Evolutionary conservation across 1,139 yeast genomes (phyloP), one percentile per base, ranked within the genome.

Genomic region (Wickerhamomyces sp.): DNA sequence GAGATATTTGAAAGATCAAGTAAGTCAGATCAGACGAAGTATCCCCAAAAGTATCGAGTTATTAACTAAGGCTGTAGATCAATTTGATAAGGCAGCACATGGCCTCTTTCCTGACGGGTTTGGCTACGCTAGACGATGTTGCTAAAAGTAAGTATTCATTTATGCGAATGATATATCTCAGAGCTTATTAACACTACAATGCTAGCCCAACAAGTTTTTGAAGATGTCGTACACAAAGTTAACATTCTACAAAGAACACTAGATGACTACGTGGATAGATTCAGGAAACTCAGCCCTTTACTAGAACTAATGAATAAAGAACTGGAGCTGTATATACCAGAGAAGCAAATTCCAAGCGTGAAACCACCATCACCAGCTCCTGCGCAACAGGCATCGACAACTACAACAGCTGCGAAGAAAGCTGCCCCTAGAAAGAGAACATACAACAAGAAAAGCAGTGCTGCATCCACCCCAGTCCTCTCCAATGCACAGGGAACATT

Each of bases 1-100:
- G n/a, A 56, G 55, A 28, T 53, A 50, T 5, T 49, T 66, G 21
- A 58, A 58, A 36, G 42, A 54, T 33, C 55, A 49, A 35, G 58
- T 54, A 33, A 36, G 58, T 45, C n/a, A n/a, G n/a, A n/a, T n/a
- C n/a, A n/a, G n/a, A n/a, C n/a, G n/a, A n/a, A n/a, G n/a, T n/a
- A n/a, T n/a, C n/a, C n/a, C n/a, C n/a, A n/a, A n/a, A n/a, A n/a
- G n/a, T n/a, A n/a, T n/a, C n/a, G n/a, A n/a, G n/a, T n/a, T n/a
- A n/a, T n/a, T n/a, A n/a, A n/a, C n/a, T n/a, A n/a, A n/a, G n/a
- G n/a, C n/a, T n/a, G n/a, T n/a, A n/a, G n/a, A n/a, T n/a, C n/a
- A n/a, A n/a, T n/a, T 24, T 33, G 1, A 47, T 54, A 46, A 46
- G 59, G 47, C 56, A 53, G 34, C 50, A 49, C 34, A 50, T 53